Percentiles rank a stretch among this genome's conserved stretches.
These are phyloP conservation scores for Giardia muris DNA, from an alignment of 208 protist genomes.

Conservation along the genomic window DNA sequence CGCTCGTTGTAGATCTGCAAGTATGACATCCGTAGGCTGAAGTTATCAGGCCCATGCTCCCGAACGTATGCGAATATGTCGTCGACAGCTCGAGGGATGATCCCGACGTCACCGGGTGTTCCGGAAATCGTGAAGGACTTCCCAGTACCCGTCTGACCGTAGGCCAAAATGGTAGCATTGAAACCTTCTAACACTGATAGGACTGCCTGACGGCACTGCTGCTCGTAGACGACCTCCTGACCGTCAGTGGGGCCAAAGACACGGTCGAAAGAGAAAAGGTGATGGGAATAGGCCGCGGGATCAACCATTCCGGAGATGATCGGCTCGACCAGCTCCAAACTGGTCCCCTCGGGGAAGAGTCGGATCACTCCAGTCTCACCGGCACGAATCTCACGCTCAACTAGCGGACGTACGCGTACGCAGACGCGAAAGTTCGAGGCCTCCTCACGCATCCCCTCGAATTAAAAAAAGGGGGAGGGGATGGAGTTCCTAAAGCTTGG, in stretches of 20 bases:
- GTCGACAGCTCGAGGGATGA: neutral
- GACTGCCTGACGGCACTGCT: neutral
- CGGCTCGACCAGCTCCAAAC: neutral
- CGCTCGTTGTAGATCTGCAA: slow-evolving; percentile 52
- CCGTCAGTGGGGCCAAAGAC: neutral
- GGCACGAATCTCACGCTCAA: neutral
- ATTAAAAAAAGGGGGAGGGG: too few relatives aligned
- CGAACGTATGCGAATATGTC: slow-evolving; percentile 3
- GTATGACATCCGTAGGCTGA: slow-evolving; percentile 38
- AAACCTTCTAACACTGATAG: slow-evolving; percentile 26
- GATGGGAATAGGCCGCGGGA: neutral
- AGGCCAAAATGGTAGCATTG: slow-evolving; percentile 37
- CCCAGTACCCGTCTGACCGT: slow-evolving; percentile 33
- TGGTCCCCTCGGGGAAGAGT: neutral
- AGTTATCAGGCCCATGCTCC: slow-evolving; percentile 22
- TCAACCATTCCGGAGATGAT: neutral
- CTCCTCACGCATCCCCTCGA: too few relatives aligned
- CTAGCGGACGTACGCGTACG: neutral
- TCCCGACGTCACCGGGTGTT: neutral
- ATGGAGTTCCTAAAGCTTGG: too few relatives aligned
- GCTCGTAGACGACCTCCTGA: slow-evolving; percentile 1
- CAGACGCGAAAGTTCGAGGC: neutral
- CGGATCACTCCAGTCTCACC: neutral
- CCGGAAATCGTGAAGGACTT: slow-evolving; percentile 25
- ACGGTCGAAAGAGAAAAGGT: slow-evolving; percentile 24